Evolutionary conservation across 176 grass and related monocot genomes (phyloP).

Genomic region (Phoenix roebelenii): DNA sequence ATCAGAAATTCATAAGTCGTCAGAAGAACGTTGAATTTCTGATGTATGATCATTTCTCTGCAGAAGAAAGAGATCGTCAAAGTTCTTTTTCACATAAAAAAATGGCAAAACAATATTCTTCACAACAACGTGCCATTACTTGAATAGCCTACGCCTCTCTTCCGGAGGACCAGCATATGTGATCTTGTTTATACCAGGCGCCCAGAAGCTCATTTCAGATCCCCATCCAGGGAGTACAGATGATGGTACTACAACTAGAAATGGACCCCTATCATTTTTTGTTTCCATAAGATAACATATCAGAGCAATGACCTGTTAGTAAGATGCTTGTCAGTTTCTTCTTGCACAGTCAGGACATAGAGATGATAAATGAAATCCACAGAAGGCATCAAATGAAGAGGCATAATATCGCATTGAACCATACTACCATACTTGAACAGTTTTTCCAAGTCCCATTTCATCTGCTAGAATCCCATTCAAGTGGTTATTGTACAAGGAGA

Average conservation of each 20-base stretch:
- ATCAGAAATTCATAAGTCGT: slow-evolving; percentile 98
- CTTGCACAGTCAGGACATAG: no score
- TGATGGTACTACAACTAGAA: slow-evolving; percentile 94
- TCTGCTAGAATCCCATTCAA: slow-evolving; percentile 98
- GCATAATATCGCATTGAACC: slow-evolving; percentile 22
- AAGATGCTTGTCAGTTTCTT: neutral
- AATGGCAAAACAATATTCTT: neutral
- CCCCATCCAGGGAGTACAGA: slow-evolving; percentile 91
- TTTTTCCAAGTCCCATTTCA: slow-evolving; percentile 99
- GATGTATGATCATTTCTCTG: slow-evolving; percentile 98
- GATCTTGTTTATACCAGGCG: slow-evolving; percentile 97
- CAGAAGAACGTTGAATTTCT: slow-evolving; percentile 98
- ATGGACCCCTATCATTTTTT: slow-evolving; percentile 97
- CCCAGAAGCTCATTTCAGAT: slow-evolving; percentile 92
- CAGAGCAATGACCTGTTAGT: slow-evolving; percentile 80
- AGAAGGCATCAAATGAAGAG: slow-evolving; percentile 13
- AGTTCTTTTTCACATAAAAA: slow-evolving; percentile 1
- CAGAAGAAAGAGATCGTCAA: slow-evolving; percentile 12
- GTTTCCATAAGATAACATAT: slow-evolving; percentile 97
- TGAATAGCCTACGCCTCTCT: slow-evolving; percentile 93
- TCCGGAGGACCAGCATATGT: slow-evolving; percentile 92
- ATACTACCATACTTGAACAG: slow-evolving; percentile 90
- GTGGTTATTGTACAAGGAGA: slow-evolving; percentile 96
- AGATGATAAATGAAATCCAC: no score
- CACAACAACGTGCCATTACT: slow-evolving; percentile 36